These are phyloP conservation scores for Osmanthus fragrans DNA, from an alignment of 257 asterid genomes.

Conservation along the genomic window DNA sequence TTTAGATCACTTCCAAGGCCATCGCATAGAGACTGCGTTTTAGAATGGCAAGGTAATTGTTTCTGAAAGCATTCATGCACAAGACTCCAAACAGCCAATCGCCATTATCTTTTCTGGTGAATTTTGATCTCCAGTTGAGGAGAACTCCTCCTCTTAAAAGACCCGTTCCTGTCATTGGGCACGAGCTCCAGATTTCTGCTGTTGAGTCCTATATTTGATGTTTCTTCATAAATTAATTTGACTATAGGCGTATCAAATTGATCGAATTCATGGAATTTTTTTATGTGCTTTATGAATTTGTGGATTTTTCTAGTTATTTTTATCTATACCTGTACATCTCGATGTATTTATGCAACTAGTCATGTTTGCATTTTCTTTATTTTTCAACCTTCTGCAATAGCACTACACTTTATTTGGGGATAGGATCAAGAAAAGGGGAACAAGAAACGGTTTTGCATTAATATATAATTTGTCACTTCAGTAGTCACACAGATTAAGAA, in stretches of 20 bases:
- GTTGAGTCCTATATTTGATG: too few relatives aligned
- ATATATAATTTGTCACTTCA: background rate
- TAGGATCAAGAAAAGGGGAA: too few relatives aligned
- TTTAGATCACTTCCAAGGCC: too few relatives aligned
- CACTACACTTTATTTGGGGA: too few relatives aligned
- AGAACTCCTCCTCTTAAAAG: conserved; percentile 77
- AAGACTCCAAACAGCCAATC: too few relatives aligned
- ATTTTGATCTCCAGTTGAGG: conserved; percentile 86
- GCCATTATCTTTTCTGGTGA: conserved; percentile 73
- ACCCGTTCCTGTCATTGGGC: conserved; percentile 67
- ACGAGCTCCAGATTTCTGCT: too few relatives aligned
- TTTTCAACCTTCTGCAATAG: too few relatives aligned
- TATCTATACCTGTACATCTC: background rate
- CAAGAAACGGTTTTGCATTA: too few relatives aligned
- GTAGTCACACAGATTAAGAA: background rate
- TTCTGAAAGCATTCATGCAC: too few relatives aligned
- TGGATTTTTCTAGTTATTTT: background rate
- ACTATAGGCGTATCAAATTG: background rate
- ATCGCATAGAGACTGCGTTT: too few relatives aligned
- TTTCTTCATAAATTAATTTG: too few relatives aligned
- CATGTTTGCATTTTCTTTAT: background rate
- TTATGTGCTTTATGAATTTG: background rate
- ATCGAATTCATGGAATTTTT: background rate
- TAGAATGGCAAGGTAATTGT: too few relatives aligned
- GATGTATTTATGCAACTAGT: background rate